Evolutionary conservation across 495 filamentous ascomycete genomes (phyloP).

Genomic region (Apodospora peruviana): DNA sequence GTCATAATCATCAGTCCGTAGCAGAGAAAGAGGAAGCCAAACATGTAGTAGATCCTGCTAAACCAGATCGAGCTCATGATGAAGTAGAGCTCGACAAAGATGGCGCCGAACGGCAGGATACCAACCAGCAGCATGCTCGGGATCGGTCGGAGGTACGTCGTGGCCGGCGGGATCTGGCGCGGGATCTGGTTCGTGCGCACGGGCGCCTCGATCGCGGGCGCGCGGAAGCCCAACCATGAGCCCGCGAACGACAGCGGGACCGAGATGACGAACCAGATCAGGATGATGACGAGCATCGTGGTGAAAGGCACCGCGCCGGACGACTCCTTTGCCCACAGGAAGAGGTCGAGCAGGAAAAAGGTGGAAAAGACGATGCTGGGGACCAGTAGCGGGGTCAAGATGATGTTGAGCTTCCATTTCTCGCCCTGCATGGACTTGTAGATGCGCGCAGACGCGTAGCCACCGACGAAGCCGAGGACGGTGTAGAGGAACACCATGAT

Average conservation of each 20-base stretch:
- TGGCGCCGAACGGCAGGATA: constrained; percentile 88
- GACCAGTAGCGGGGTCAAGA: constrained; percentile 77
- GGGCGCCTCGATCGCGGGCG: constrained; percentile 61
- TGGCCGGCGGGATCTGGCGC: constrained; percentile 82
- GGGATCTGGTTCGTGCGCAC: constrained; percentile 97
- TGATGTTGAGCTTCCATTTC: constrained; percentile 88
- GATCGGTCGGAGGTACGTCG: constrained; percentile 73
- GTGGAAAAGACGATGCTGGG: constrained; percentile 79
- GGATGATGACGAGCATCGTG: constrained; percentile 88
- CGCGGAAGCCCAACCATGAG: constrained; percentile 84
- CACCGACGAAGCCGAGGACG: constrained; percentile 85
- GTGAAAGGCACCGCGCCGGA: constrained; percentile 93
- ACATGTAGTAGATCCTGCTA: constrained; percentile 99
- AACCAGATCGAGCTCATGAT: constrained; percentile 98
- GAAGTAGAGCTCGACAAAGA: constrained; percentile 97
- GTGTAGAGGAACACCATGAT: constrained; percentile 91
- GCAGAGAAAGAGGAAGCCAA: constrained; percentile 96
- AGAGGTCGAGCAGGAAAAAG: constrained; percentile 94
- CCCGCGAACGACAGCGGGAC: constrained; percentile 86
- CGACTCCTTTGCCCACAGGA: constrained; percentile 85
- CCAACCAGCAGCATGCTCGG: constrained; percentile 87
- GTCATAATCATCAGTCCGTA: constrained; percentile 98
- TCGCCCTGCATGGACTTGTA: constrained; percentile 94
- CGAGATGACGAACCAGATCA: constrained; percentile 95
- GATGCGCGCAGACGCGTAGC: constrained; percentile 79